Base-by-base conservation (phyloP, 2,329 filamentous ascomycete genomes). In the Fusarium duplospermum region DNA sequence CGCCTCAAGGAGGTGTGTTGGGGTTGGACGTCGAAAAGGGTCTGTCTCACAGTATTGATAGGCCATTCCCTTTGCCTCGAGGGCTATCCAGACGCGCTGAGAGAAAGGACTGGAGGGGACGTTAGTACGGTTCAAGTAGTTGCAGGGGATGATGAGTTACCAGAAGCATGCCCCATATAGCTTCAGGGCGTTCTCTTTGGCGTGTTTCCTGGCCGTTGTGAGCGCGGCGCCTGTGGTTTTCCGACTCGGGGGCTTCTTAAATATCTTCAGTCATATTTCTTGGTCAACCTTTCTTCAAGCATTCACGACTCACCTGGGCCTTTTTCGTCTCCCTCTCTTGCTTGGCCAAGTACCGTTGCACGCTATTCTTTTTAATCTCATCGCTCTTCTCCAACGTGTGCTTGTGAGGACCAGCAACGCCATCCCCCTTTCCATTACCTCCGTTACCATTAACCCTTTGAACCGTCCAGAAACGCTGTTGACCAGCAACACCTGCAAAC, bases 11-110 rank as follows among this genome's bases (percentile, higher is more conserved):
- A 96, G 84, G 16, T 82, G 79, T 47, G 80, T 80, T 10, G 90
- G 79, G 29, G 80, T 81, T 5, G 91, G 93, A 71, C 93, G 93
- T 75, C 91, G 90, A 80, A 94, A 95, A 9, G 94, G 93, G 78
- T 97, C 93, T 54, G 94, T 91, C 82, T 97, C 94, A 76, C 94
- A 92, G 82, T 97, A 97, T 80, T 97, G 93, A 80, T 97, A 97
- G 40, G 89, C 85, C 10, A 96, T 87, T 20, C 90, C 88, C 81
- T 96, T 96, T 77, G 91, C 87, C 81, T 97, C 94, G 38, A 97
- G 87, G 1, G 94, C 93, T 73, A 97, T 96, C 94, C 94, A 97
- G 29, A 96, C 93, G 20, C 94, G 90, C 80, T 97, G 94, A 2
- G 94, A 94, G 80, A 96, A 96, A 29, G 94, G 94, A 79, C 93